These are phyloP conservation scores for Saraca asoca DNA, from an alignment of 331 rosid species.

Conservation along the genomic window DNA sequence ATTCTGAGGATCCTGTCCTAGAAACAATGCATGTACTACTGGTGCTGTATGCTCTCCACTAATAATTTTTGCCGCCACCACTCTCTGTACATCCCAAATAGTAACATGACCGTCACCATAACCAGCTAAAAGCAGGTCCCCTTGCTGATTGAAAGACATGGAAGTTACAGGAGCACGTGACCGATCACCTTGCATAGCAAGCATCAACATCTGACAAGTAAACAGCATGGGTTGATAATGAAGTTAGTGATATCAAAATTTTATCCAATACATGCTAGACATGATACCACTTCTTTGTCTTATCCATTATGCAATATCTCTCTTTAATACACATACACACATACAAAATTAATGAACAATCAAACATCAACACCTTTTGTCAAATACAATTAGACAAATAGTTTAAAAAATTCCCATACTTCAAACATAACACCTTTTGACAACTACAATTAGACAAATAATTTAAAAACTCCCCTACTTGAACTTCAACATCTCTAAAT, in stretches of 20 bases:
- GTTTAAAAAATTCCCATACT: background rate
- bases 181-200: slow-evolving; percentile 86
- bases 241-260: slow-evolving; percentile 33
- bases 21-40: slow-evolving; percentile 80
- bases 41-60: slow-evolving; percentile 90
- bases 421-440: background rate
- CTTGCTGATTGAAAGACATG: slow-evolving; percentile 89
- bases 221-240: slow-evolving; percentile 33
- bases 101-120: slow-evolving; percentile 86
- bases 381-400: background rate
- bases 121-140: slow-evolving; percentile 96
- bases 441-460: background rate
- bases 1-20: slow-evolving; percentile 90
- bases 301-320: background rate
- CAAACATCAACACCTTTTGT: no score
- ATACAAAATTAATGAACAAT: no score
- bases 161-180: slow-evolving; percentile 75
- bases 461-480: background rate
- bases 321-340: no score
- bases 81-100: slow-evolving; percentile 87
- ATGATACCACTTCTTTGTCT: slow-evolving; percentile 6
- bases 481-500: background rate
- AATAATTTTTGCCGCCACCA: slow-evolving; percentile 68
- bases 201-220: slow-evolving; percentile 70
- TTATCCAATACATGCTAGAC: slow-evolving; percentile 32